Evolutionary conservation across 75 land plant species (phyloP).

Genomic region (Chamaecyparis obtusa): DNA sequence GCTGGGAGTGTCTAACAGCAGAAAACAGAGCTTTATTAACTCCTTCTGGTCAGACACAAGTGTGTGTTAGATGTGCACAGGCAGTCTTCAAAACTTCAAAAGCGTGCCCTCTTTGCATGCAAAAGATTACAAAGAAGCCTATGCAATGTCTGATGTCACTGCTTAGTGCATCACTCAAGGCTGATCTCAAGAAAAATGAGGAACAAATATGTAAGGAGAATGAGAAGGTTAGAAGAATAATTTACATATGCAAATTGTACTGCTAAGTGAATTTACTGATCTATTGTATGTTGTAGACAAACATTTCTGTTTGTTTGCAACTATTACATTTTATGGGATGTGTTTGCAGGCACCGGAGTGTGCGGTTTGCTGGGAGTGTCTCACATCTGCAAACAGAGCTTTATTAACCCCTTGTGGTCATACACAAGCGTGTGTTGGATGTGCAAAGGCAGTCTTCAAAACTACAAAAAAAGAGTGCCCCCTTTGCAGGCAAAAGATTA

Average conservation of each 20-base stretch:
- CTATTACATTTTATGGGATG: not conserved
- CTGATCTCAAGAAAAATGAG: too few relatives aligned
- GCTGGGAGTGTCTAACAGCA: not conserved
- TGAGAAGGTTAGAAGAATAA: not conserved
- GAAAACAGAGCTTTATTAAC: not conserved
- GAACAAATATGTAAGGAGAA: not conserved
- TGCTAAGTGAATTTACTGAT: not conserved
- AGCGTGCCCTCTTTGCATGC: conserved; percentile 1
- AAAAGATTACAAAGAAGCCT: not conserved
- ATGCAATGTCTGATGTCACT: not conserved
- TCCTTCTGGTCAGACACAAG: conserved; percentile 3
- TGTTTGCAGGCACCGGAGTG: conserved; percentile 4
- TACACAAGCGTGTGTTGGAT: not conserved
- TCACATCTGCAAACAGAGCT: conserved; percentile 11
- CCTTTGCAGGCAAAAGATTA: conserved; percentile 3
- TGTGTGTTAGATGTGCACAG: not conserved
- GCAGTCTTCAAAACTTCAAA: not conserved
- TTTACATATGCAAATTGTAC: not conserved
- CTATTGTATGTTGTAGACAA: not conserved
- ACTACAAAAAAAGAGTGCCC: not conserved
- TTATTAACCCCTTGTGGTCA: conserved; percentile 8
- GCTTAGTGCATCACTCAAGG: not conserved
- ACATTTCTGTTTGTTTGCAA: not conserved
- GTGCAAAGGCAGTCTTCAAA: not conserved
- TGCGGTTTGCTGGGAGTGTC: not conserved